Conservation (phyloP, 129 eudicot species). For the Flaveria linearis region DNA sequence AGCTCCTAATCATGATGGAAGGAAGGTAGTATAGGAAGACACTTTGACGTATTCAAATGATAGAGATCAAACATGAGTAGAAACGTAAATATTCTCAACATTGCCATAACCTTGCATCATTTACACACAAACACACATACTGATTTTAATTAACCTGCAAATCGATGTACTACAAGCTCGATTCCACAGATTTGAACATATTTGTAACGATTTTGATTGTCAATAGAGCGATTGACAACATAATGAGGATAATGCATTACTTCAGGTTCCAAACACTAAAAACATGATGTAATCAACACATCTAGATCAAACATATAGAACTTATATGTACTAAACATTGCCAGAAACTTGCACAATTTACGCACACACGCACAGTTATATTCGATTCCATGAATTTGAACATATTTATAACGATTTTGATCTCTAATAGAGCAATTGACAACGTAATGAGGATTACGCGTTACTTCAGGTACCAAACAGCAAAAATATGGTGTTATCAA, state of each 20-base stretch:
- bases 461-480: neutral
- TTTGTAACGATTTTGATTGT: neutral
- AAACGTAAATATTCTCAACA: slow-evolving; percentile 1
- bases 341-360: slow-evolving; percentile 10
- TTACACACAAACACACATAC: slow-evolving; percentile 15
- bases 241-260: neutral
- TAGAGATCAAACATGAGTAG: neutral
- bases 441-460: neutral
- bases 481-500: no score
- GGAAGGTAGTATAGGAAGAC: neutral
- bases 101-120: slow-evolving; percentile 15
- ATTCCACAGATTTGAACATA: slow-evolving; percentile 8
- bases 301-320: neutral
- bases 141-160: slow-evolving; percentile 2
- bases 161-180: neutral
- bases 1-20: slow-evolving; percentile 5
- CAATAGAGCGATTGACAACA: neutral
- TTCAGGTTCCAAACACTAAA: neutral
- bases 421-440: neutral
- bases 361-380: slow-evolving; percentile 5
- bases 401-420: neutral
- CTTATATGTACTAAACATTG: slow-evolving; percentile 11
- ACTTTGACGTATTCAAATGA: neutral
- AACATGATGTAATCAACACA: neutral
- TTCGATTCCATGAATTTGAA: slow-evolving; percentile 11